Evolutionary conservation across 1,139 yeast genomes (phyloP).

Genomic region (Yamadazyma songkhlaensis): DNA sequence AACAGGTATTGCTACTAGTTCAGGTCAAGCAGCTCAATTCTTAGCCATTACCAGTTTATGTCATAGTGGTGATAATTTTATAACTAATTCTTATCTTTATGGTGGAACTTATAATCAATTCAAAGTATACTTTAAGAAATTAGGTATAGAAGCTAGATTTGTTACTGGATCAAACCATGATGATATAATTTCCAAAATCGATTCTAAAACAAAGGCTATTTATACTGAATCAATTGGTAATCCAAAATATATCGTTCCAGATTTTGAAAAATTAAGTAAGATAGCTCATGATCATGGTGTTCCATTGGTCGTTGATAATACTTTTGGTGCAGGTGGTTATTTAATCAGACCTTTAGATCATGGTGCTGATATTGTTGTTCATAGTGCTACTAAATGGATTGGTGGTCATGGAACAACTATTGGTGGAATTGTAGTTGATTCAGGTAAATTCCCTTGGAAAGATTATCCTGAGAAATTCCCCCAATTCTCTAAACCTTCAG

Average conservation of each 20-base stretch:
- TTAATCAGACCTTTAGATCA: constrained; percentile 79
- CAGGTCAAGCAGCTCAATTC: constrained; percentile 96
- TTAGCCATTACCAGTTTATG: constrained; percentile 83
- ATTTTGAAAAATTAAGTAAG: constrained; percentile 71
- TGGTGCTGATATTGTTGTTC: constrained; percentile 84
- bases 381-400: constrained; percentile 97
- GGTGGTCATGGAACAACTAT: constrained; percentile 97
- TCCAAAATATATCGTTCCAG: constrained; percentile 92
- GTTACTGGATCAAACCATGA: constrained; percentile 74
- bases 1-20: constrained; percentile 85
- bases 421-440: constrained; percentile 87
- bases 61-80: constrained; percentile 83
- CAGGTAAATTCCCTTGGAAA: constrained; percentile 91
- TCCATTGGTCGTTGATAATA: constrained; percentile 93
- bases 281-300: constrained; percentile 87
- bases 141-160: constrained; percentile 82
- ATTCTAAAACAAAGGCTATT: constrained; percentile 83
- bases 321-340: constrained; percentile 96
- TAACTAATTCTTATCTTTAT: constrained; percentile 83
- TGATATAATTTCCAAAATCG: constrained; percentile 70
- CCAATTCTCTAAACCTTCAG: constrained; percentile 85
- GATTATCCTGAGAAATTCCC: constrained; percentile 86
- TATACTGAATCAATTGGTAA: constrained; percentile 92
- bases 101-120: constrained; percentile 98
- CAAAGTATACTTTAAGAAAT: constrained; percentile 84